These are phyloP conservation scores for Fusarium ambrosium DNA, from an alignment of 2,329 filamentous ascomycete species.

Conservation along the genomic window DNA sequence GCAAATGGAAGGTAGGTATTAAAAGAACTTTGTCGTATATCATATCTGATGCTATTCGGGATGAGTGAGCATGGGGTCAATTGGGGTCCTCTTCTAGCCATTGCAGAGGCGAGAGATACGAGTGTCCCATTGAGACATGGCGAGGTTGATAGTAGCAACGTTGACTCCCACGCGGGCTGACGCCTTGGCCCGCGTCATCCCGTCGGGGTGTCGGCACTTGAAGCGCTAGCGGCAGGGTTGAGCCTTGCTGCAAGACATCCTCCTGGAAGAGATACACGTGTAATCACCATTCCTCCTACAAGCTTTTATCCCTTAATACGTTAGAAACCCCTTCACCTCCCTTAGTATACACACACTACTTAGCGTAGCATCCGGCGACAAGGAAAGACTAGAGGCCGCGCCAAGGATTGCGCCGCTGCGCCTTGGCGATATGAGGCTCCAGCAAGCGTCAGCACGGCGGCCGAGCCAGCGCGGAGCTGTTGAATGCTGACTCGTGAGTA, in stretches of 20 bases:
- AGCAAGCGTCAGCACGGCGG: neutral
- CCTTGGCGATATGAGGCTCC: conserved; percentile 3
- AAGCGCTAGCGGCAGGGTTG: neutral
- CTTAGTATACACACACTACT: neutral
- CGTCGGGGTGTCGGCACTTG: neutral
- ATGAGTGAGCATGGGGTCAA: neutral
- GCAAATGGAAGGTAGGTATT: conserved; percentile 2
- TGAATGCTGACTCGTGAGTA: neutral
- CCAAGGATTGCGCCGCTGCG: neutral
- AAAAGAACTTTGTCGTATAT: neutral
- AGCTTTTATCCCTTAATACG: neutral
- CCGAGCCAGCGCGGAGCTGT: neutral
- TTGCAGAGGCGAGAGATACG: neutral
- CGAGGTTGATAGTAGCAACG: neutral
- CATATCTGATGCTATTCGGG: neutral
- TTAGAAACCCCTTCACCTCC: neutral
- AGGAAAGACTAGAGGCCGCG: neutral
- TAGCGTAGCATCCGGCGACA: neutral
- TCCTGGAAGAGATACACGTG: neutral
- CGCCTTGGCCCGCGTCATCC: conserved; percentile 1
- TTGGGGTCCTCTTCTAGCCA: neutral
- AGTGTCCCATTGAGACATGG: neutral
- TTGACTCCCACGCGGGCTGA: neutral
- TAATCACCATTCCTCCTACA: neutral
- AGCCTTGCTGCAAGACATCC: neutral